Percentiles rank a stretch among this genome's conserved stretches.
These are phyloP conservation scores for Xylaria flabelliformis DNA, from an alignment of 495 filamentous ascomycete genomes.

Conservation along the genomic window DNA sequence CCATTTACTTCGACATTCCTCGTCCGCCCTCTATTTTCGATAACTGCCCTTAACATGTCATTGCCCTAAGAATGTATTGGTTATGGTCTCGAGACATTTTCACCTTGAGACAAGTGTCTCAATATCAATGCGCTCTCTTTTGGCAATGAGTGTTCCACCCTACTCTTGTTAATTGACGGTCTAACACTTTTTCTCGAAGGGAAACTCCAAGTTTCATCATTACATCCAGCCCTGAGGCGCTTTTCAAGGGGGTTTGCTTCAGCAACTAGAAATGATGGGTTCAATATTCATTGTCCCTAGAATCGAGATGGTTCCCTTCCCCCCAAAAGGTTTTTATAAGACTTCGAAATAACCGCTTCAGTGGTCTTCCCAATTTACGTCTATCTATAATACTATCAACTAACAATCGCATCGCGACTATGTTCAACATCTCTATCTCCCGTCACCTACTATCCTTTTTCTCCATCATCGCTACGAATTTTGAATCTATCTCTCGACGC, in stretches of 20 bases:
- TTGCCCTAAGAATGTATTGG: background rate
- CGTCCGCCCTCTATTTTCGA: background rate
- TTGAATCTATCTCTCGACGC: background rate
- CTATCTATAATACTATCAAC: background rate
- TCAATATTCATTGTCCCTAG: constrained; percentile 10
- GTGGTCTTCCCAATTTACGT: background rate
- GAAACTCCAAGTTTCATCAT: background rate
- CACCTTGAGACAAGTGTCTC: constrained; percentile 1
- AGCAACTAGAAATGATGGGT: background rate
- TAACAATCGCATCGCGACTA: background rate
- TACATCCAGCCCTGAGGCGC: background rate
- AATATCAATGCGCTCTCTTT: background rate
- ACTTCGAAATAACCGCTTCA: background rate
- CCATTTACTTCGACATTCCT: constrained; percentile 27
- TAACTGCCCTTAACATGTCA: background rate
- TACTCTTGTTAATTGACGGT: background rate
- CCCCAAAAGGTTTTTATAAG: constrained; percentile 2
- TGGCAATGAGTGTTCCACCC: background rate
- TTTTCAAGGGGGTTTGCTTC: background rate
- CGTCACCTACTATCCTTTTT: background rate
- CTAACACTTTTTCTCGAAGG: too few relatives aligned
- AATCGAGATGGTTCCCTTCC: constrained; percentile 8
- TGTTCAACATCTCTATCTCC: background rate
- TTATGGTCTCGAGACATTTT: background rate
- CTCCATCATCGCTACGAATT: background rate